Percentiles rank a stretch among this genome's conserved stretches.
Conservation (phyloP, 176 grass and related monocot species). For the Musa schizocarpa region DNA sequence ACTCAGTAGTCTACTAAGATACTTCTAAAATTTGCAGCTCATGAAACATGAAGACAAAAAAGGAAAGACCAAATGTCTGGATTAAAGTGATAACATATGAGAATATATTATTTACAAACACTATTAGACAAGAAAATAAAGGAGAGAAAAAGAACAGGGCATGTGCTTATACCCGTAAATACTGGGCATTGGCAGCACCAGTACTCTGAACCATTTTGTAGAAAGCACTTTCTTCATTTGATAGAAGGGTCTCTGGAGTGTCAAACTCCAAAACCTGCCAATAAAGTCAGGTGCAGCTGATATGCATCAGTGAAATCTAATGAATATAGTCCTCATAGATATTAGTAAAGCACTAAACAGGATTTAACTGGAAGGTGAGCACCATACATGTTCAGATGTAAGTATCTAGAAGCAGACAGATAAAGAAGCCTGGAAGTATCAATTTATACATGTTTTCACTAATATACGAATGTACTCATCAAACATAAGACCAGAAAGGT, state of each 20-base stretch:
- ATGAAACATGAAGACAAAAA: no score
- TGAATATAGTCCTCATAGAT: not conserved
- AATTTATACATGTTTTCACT: no score
- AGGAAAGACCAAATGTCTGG: no score
- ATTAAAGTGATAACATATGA: not conserved
- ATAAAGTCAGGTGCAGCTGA: not conserved
- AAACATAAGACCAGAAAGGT: no score
- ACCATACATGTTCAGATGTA: not conserved
- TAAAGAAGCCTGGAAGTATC: no score
- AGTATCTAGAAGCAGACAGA: not conserved
- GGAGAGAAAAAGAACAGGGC: not conserved
- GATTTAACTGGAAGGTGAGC: not conserved
- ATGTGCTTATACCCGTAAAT: constrained; percentile 51
- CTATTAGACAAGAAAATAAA: no score
- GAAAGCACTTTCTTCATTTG: constrained; percentile 87
- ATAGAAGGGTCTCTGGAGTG: constrained; percentile 73
- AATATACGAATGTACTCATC: no score
- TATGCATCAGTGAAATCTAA: not conserved
- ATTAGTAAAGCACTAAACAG: no score
- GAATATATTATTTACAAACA: not conserved
- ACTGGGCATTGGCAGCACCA: constrained; percentile 86
- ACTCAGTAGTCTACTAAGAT: no score
- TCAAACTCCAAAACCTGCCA: constrained; percentile 89
- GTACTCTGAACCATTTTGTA: constrained; percentile 96
- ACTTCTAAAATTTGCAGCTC: no score